Percentiles rank a stretch among this genome's conserved stretches.
Evolutionary conservation across 2,329 filamentous ascomycete species (phyloP).

Genomic region (Alternaria triticimaculans): DNA sequence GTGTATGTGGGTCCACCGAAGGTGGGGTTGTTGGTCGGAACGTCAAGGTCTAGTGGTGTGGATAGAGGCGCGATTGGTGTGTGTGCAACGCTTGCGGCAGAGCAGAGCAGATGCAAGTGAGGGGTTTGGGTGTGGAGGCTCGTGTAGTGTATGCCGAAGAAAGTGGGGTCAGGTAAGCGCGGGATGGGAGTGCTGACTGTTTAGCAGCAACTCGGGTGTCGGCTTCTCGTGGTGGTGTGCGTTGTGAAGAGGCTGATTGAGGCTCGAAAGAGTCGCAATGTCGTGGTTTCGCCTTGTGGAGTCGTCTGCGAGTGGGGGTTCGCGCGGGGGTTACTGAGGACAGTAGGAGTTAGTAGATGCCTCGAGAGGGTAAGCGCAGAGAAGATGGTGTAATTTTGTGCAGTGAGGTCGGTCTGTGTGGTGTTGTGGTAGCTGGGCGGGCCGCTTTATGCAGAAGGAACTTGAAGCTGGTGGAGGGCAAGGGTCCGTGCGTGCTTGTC

Average conservation of each 20-base stretch:
- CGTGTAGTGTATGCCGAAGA: slow-evolving; percentile 15
- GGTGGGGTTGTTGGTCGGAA: slow-evolving; percentile 25
- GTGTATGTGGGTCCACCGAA: slow-evolving; percentile 34
- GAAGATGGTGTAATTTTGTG: slow-evolving; percentile 30
- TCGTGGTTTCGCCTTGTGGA: slow-evolving; percentile 19
- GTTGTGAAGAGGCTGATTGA: slow-evolving; percentile 16
- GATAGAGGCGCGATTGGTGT: slow-evolving; percentile 14
- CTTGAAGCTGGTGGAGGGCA: slow-evolving; percentile 30
- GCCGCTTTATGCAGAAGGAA: slow-evolving; percentile 41
- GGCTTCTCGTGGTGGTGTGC: slow-evolving; percentile 5
- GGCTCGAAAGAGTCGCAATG: slow-evolving; percentile 12
- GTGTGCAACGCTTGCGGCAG: slow-evolving; percentile 27
- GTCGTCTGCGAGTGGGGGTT: slow-evolving; percentile 16
- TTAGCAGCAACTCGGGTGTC: slow-evolving; percentile 19
- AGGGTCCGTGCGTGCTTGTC: slow-evolving; percentile 25
- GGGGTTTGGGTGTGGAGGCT: slow-evolving; percentile 21
- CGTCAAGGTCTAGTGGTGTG: slow-evolving; percentile 20
- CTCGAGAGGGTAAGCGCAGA: slow-evolving; percentile 16
- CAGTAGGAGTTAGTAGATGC: slow-evolving; percentile 12
- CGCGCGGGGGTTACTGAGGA: slow-evolving; percentile 16
- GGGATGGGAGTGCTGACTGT: slow-evolving; percentile 14
- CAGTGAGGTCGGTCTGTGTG: slow-evolving; percentile 26
- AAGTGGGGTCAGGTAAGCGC: slow-evolving; percentile 20
- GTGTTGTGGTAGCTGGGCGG: slow-evolving; percentile 34
- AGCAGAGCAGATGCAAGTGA: slow-evolving; percentile 25